Base-by-base conservation (phyloP, 2,329 filamentous ascomycete species). In the Cordyceps militaris region DNA sequence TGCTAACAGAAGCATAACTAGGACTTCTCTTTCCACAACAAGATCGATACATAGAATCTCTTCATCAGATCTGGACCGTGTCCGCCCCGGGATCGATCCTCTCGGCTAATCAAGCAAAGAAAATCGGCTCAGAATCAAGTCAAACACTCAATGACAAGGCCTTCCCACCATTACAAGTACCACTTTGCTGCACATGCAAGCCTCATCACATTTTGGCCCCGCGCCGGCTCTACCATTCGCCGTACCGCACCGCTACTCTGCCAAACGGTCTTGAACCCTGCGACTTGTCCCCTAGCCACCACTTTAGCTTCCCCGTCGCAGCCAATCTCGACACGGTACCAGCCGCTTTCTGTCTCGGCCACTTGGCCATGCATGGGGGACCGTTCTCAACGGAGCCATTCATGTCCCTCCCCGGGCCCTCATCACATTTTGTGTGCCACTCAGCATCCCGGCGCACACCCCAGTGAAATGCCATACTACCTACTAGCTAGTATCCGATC, bases 371-470 rank as follows among this genome's bases (percentile, higher is more conserved):
- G 48, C 48, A 51, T 52, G 40, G 26, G 36, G 23, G 47, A 32
- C 30, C 30, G 21, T 52, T 46, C 56, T 32, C 38, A 28, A 46
- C 46, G 36, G 47, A 51, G 56, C 56, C 56, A 58, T 50, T 58
- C 38, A 58, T 46, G 48, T 51, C 21, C 23, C 43, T 49, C 44
- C 44, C 53, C 44, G 28, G 34, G 24, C 47, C 47, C 36, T 50
- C 11, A 26, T 58, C 44, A 34, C 54, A 47, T 43, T 57, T 23
- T 14, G 4, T 21, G 34, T 36, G 34, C n/a, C 16, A 28, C 46
- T 44, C 56, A 57, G n/a, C 24, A 28, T 48, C n/a, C n/a, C n/a
- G n/a, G n/a, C n/a, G n/a, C n/a, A n/a, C 43, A 23, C 32, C 53
- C 53, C 53, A 47, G 43, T 55, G 40, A 26, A 55, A 55, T 36